Evolutionary conservation across 495 filamentous ascomycete genomes (phyloP), one percentile per base, ranked within the genome.

Genomic region (Xylaria acuta): DNA sequence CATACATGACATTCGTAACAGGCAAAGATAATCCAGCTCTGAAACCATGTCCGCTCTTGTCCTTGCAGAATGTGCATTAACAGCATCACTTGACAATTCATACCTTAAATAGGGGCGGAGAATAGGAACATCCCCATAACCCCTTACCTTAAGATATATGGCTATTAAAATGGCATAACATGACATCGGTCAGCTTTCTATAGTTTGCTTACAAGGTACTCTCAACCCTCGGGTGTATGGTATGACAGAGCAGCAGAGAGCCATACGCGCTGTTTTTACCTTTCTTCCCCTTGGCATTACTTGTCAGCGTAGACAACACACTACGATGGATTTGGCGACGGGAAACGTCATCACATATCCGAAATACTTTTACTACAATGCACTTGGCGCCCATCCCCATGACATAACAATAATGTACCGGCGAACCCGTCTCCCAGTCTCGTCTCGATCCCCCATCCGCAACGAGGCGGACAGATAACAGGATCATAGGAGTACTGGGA

Each of bases 361-460:
- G 16, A 53, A 2, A 27, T n/a, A 38, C 30, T 25, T 5, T 51
- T 30, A 32, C 11, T 45, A 25, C 11, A 8, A 34, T 16, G 7
- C 16, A 27, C 36, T 22, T 38, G 14, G n/a, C n/a, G n/a, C n/a
- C n/a, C n/a, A n/a, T n/a, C n/a, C n/a, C n/a, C n/a, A n/a, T n/a
- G n/a, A n/a, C n/a, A n/a, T n/a, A 38, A 64, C 11, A 38, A 60
- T 20, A 36, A 70, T 80, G 73, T 80, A 79, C 77, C 78, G 74
- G 75, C 72, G 67, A 72, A 69, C 77, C 69, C 76, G 74, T 77
- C 78, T 69, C 78, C 78, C 77, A 73, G 63, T 74, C 64, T 36
- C 76, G 54, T 69, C 49, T 63, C n/a, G 70, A 59, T 72, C 73
- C 75, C 73, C 73, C 75, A 45, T 77, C 67, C 67, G 54, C 36